Conservation (phyloP, 192 early-diverging fungal species). For the Allomyces javanicus region DNA sequence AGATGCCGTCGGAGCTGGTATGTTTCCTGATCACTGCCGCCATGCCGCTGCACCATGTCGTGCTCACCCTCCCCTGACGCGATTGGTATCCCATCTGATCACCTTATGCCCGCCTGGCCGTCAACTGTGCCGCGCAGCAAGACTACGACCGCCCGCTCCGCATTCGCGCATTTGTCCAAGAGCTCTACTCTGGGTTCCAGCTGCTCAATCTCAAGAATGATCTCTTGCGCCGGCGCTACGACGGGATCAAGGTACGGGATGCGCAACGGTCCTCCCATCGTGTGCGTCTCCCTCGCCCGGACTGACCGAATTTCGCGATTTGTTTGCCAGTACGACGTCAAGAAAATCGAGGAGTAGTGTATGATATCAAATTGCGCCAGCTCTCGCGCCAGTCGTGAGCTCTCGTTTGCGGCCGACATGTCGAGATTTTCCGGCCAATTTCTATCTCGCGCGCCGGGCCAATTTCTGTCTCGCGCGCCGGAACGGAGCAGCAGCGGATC, state of each 20-base stretch:
- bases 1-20: constrained; percentile 36
- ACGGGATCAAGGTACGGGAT: constrained; percentile 40
- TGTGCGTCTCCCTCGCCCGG: background rate
- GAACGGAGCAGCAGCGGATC: too few relatives aligned
- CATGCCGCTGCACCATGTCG: background rate
- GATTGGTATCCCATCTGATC: background rate
- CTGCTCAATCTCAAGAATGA: constrained; percentile 78
- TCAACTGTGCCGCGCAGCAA: constrained; percentile 51
- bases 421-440: too few relatives aligned
- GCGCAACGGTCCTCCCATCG: background rate
- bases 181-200: constrained; percentile 63
- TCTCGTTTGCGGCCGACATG: too few relatives aligned
- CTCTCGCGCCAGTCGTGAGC: background rate
- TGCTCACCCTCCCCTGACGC: background rate
- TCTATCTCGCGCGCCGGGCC: too few relatives aligned
- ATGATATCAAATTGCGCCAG: constrained; percentile 46
- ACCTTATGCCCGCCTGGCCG: constrained; percentile 40
- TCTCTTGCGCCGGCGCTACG: constrained; percentile 49
- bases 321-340: constrained; percentile 42
- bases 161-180: constrained; percentile 49
- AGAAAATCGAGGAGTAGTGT: constrained; percentile 73
- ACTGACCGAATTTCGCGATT: background rate
- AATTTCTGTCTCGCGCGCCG: too few relatives aligned
- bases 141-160: constrained; percentile 45
- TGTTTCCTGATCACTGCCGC: background rate